These are phyloP conservation scores for Hypericum androsaemum DNA, from an alignment of 345 rosid genomes.

Conservation along the genomic window DNA sequence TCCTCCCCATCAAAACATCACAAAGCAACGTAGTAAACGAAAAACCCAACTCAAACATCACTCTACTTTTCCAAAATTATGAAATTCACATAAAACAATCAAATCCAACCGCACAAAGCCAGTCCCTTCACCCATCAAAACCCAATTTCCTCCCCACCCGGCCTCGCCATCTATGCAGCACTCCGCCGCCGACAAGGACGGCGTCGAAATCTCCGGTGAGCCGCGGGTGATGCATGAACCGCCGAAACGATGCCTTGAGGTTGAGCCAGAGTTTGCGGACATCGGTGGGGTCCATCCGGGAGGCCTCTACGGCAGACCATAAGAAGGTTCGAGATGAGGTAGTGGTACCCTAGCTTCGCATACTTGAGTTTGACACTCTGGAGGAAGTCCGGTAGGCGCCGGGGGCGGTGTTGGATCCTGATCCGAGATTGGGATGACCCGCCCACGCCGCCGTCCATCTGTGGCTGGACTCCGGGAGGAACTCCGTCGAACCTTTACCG, in stretches of 20 bases:
- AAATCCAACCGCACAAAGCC: too few relatives aligned
- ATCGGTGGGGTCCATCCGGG: slow-evolving; percentile 13
- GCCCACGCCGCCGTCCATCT: slow-evolving; percentile 17
- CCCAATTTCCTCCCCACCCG: too few relatives aligned
- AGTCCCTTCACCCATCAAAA: too few relatives aligned
- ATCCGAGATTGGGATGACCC: slow-evolving; percentile 4
- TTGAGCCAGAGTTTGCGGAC: slow-evolving; percentile 13
- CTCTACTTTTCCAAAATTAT: too few relatives aligned
- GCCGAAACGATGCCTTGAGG: slow-evolving; percentile 10
- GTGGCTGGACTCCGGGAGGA: too few relatives aligned
- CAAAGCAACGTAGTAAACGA: too few relatives aligned
- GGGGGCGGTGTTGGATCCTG: slow-evolving; percentile 18
- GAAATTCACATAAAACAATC: too few relatives aligned
- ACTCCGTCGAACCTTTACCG: too few relatives aligned
- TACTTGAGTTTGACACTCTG: slow-evolving; percentile 23
- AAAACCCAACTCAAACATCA: too few relatives aligned
- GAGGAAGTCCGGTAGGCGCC: slow-evolving; percentile 17
- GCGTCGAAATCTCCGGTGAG: slow-evolving; percentile 17
- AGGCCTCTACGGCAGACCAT: slow-evolving; percentile 10
- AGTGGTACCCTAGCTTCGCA: slow-evolving; percentile 17
- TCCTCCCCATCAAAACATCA: too few relatives aligned
- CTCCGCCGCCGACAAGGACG: too few relatives aligned
- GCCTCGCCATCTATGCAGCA: too few relatives aligned
- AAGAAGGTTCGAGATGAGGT: slow-evolving; percentile 11
- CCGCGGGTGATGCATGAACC: slow-evolving; percentile 16